Conservation (phyloP, 106 monocot genomes). For the Allium fistulosum region DNA sequence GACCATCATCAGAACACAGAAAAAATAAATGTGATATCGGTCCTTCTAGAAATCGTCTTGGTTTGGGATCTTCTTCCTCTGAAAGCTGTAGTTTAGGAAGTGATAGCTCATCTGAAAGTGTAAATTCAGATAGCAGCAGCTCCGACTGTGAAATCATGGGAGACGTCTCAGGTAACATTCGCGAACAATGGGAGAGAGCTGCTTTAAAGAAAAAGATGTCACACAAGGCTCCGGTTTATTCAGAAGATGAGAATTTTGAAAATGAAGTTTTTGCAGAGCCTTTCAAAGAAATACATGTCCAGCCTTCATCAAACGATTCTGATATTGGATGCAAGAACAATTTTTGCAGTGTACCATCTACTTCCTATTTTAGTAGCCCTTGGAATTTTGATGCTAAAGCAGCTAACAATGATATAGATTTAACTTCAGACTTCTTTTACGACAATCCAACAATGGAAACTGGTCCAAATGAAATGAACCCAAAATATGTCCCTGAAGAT, state of each 20-base stretch:
- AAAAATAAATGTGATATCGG: conserved; percentile 1
- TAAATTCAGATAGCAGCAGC: conserved; percentile 27
- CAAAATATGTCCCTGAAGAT: too few relatives aligned
- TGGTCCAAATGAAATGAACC: too few relatives aligned
- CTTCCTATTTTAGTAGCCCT: too few relatives aligned
- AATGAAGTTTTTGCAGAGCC: too few relatives aligned
- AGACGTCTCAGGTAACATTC: conserved; percentile 53
- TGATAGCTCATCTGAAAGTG: conserved; percentile 13
- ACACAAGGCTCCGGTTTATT: conserved; percentile 9
- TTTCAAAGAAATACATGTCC: too few relatives aligned
- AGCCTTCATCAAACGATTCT: too few relatives aligned
- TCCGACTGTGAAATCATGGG: conserved; percentile 91
- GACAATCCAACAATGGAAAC: too few relatives aligned
- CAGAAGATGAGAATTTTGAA: conserved; percentile 12
- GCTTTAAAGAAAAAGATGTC: conserved; percentile 29
- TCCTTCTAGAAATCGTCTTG: conserved; percentile 40
- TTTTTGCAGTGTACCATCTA: too few relatives aligned
- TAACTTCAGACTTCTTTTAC: too few relatives aligned
- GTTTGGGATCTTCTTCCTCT: conserved; percentile 22
- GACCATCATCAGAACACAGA: not conserved
- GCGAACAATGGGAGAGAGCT: conserved; percentile 87
- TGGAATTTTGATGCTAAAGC: too few relatives aligned
- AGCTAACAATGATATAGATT: too few relatives aligned
- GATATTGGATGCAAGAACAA: too few relatives aligned
- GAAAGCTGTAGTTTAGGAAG: conserved; percentile 16